phyloP scores from a whole-genome alignment of 2,329 filamentous ascomycete genomes.

The Camillea tinctor region DNA sequence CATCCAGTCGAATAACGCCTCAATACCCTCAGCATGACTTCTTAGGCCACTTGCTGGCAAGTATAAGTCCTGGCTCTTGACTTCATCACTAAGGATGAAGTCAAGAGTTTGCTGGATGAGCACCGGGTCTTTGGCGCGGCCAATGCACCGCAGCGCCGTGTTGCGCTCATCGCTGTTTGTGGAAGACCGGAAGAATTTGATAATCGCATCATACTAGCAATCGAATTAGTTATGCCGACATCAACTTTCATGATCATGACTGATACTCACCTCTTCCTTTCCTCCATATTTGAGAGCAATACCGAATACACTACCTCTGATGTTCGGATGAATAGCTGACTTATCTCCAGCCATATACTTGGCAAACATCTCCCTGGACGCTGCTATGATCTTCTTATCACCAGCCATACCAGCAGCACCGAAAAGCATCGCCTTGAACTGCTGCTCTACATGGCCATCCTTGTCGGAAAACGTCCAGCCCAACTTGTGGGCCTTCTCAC shows the following conservation, averaged over 20 bases:
- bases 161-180: constrained; percentile 86
- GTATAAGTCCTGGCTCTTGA: constrained; percentile 95
- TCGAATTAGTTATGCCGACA: constrained; percentile 13
- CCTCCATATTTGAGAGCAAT: constrained; percentile 83
- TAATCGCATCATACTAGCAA: constrained; percentile 67
- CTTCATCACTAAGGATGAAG: constrained; percentile 73
- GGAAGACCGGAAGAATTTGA: constrained; percentile 73
- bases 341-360: constrained; percentile 79
- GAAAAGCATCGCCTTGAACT: constrained; percentile 93
- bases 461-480: constrained; percentile 85
- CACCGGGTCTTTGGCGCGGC: constrained; percentile 72
- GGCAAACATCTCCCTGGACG: constrained; percentile 85
- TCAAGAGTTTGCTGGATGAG: constrained; percentile 79
- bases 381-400: constrained; percentile 73
- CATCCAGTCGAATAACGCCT: constrained; percentile 80
- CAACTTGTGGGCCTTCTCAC: constrained; percentile 77
- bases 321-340: constrained; percentile 85
- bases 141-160: constrained; percentile 80
- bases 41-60: constrained; percentile 80
- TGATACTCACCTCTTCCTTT: constrained; percentile 65
- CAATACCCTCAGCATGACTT: constrained; percentile 72
- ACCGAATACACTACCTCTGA: constrained; percentile 81
- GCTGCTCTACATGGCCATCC: constrained; percentile 87
- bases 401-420: constrained; percentile 77
- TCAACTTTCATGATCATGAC: not conserved